phyloP scores from a whole-genome alignment of 2,329 filamentous ascomycete species.

The Sarocladium brachiariae region DNA sequence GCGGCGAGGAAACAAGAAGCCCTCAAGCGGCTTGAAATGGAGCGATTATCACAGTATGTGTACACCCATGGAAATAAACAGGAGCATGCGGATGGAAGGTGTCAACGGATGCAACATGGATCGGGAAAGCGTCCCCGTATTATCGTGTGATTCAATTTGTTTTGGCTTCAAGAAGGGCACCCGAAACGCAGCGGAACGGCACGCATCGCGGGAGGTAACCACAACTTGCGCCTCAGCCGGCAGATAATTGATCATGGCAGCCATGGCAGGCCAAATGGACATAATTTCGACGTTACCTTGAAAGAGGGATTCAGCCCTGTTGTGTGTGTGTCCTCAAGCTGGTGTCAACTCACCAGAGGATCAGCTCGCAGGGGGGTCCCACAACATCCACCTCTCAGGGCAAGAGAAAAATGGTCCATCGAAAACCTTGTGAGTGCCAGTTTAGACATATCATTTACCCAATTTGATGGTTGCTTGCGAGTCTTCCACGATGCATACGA shows the following conservation, averaged over 20 bases:
- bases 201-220: neutral
- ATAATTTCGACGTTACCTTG: no score
- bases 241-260: neutral
- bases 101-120: neutral
- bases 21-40: neutral
- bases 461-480: conserved; percentile 3
- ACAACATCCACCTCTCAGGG: neutral
- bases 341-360: no score
- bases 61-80: neutral
- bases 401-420: neutral
- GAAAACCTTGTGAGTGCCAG: neutral
- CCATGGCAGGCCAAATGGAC: no score
- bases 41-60: no score
- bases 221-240: neutral
- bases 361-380: no score
- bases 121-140: neutral
- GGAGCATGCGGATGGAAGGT: neutral
- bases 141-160: neutral
- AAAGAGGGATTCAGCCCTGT: neutral
- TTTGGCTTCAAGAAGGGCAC: neutral
- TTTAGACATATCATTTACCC: neutral
- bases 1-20: neutral
- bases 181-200: neutral
- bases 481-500: neutral
- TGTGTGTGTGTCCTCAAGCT: neutral